Conservation (phyloP, 768 basidiomycete genomes). For the Mycena polygramma region DNA sequence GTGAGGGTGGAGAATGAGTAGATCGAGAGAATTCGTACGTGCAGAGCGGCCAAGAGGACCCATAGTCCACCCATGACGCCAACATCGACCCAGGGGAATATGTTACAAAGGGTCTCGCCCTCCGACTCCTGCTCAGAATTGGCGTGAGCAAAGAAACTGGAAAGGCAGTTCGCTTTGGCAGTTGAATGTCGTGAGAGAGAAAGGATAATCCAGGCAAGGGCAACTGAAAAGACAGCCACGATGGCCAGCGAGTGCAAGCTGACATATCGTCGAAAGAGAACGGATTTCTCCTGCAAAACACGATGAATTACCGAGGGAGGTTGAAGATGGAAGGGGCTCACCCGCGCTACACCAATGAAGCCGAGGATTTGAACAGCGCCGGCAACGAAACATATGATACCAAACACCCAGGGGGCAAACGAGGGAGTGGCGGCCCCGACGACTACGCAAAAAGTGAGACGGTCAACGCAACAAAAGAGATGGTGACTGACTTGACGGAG, state of each 20-base stretch:
- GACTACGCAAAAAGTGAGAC: constrained; percentile 59
- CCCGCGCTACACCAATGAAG: constrained; percentile 86
- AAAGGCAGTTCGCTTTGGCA: constrained; percentile 77
- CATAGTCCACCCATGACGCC: constrained; percentile 94
- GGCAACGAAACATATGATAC: constrained; percentile 79
- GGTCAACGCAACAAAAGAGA: constrained; percentile 12
- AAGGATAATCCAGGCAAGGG: constrained; percentile 84
- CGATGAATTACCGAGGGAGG: constrained; percentile 18
- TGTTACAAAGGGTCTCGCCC: constrained; percentile 83
- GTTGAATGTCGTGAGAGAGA: constrained; percentile 83
- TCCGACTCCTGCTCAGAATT: constrained; percentile 54
- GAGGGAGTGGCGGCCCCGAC: constrained; percentile 89
- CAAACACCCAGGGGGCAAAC: constrained; percentile 81
- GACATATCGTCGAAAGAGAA: constrained; percentile 75
- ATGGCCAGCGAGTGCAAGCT: constrained; percentile 71
- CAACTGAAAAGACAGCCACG: constrained; percentile 77
- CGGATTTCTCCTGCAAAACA: constrained; percentile 70
- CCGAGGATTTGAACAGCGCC: constrained; percentile 86
- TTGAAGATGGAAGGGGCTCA: constrained; percentile 47
- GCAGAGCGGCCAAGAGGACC: constrained; percentile 82
- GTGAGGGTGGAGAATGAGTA: constrained; percentile 26
- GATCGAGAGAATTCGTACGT: constrained; percentile 61
- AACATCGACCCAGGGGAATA: constrained; percentile 93
- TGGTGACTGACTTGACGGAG: constrained; percentile 77
- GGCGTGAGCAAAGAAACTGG: constrained; percentile 65